Base-by-base conservation (phyloP, 305 asterid species). In the Vinca major region DNA sequence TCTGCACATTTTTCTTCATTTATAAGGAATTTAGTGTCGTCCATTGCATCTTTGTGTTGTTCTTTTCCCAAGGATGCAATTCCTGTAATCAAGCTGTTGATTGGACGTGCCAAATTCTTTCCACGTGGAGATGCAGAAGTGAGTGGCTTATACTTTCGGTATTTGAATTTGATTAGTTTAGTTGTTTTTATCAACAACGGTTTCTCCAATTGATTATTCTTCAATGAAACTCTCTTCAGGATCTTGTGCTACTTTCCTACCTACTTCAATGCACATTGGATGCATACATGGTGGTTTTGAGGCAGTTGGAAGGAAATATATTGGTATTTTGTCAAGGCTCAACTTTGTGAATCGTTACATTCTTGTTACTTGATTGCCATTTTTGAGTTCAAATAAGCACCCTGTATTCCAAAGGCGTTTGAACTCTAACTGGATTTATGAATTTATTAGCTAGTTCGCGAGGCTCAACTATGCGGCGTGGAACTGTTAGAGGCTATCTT, bases 381-480 rank as follows among this genome's bases (percentile, higher is more conserved):
- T 7, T 39, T 58, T 73, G 7, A 63, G 62, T 68, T 71, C 71
- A 49, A 49, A 50, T 62, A 65, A 53, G 43, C 66, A 55, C 55
- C 53, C 37, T 61, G 10, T 45, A 37, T 14, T 51, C 48, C 63
- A 12, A 33, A 26, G 73, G 51, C 62, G 51, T 53, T 41, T 66
- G 63, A n/a, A 70, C 53, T 73, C 50, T 45, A 64, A 64, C 62
- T 58, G 67, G 73, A 74, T 79, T 69, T 72, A 40, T 74, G 66
- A 63, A 69, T 83, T 55, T 69, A 75, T 61, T 84, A 89, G 97
- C 88, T 78, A 56, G 78, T 89, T 71, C 78, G 62, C 8, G 95
- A 93, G 79, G 91, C 86, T 74, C 96, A 83, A 76, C 73, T 86
- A 69, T 87, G 92, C 61, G 90, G 97, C 57, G 80, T 81, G 80